Evolutionary conservation across 148 eudicot genomes (phyloP).

Genomic region (Nyssa sinensis): DNA sequence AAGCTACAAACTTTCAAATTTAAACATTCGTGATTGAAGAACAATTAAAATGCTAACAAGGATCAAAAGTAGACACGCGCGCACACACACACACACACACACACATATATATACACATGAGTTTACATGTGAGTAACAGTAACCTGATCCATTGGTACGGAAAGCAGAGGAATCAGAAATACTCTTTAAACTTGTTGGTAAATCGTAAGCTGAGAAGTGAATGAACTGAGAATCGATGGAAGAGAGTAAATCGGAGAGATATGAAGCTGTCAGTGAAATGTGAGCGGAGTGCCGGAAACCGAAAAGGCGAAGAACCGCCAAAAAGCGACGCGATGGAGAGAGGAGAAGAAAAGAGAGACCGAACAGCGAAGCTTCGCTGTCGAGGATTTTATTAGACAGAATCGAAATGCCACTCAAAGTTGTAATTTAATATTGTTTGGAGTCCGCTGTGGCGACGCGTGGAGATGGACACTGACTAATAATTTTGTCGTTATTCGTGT

Average conservation of each 20-base stretch:
- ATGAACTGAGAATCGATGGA: too few species aligned
- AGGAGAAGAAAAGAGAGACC: too few species aligned
- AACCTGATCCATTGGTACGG: neutral
- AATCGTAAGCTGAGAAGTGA: too few species aligned
- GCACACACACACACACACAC: neutral
- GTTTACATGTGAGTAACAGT: neutral
- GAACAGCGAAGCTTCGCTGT: neutral
- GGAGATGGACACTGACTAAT: too few species aligned
- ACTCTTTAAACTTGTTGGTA: neutral
- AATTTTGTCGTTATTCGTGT: too few species aligned
- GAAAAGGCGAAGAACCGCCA: slow-evolving; percentile 13
- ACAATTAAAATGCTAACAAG: too few species aligned
- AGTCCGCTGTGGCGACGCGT: slow-evolving; percentile 30
- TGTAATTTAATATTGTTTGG: slow-evolving; percentile 16
- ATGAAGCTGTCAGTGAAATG: too few species aligned
- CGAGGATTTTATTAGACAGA: slow-evolving; percentile 17
- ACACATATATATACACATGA: slow-evolving; percentile 26
- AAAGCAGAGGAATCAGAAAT: neutral
- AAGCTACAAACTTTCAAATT: neutral
- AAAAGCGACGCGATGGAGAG: slow-evolving; percentile 22
- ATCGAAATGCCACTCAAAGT: slow-evolving; percentile 20
- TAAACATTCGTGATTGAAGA: too few species aligned
- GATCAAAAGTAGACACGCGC: too few species aligned
- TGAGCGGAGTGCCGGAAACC: slow-evolving; percentile 22
- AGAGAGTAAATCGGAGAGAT: too few species aligned